phyloP scores from a whole-genome alignment of 768 basidiomycete genomes.

The Pleurotus tuber-regium region DNA sequence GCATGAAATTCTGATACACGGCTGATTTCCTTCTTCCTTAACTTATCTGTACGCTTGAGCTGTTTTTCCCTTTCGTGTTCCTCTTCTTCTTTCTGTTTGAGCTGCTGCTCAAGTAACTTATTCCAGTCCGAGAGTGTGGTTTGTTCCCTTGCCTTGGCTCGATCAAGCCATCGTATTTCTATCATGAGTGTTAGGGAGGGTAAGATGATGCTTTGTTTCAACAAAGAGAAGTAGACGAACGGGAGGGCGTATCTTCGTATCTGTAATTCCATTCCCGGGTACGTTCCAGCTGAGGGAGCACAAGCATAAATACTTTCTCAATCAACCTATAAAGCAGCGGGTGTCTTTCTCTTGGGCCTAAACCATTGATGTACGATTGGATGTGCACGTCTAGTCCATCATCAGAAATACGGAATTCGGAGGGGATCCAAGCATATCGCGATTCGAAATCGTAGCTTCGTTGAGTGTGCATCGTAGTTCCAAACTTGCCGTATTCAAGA shows the following conservation, averaged over 20 bases:
- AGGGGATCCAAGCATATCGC: conserved; percentile 16
- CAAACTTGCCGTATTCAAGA: neutral
- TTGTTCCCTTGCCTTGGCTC: neutral
- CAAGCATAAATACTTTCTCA: conserved; percentile 15
- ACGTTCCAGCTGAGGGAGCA: conserved; percentile 14
- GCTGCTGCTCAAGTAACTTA: neutral
- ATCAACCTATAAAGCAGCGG: conserved; percentile 14
- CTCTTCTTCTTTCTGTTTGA: neutral
- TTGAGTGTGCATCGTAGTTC: neutral
- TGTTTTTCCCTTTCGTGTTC: neutral
- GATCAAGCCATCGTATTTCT: neutral
- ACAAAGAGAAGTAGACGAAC: neutral
- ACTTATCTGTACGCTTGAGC: neutral
- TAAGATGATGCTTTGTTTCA: neutral
- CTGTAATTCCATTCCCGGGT: conserved; percentile 3
- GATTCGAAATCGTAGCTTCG: neutral
- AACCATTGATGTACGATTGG: conserved; percentile 17
- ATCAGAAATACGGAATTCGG: conserved; percentile 11
- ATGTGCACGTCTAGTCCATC: conserved; percentile 16
- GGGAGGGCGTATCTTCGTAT: neutral
- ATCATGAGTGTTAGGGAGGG: too few relatives aligned
- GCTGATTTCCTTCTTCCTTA: neutral
- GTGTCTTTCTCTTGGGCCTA: conserved; percentile 14
- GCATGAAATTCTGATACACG: neutral
- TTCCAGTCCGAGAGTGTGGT: neutral